Conservation (phyloP, 176 grass and related monocot species). For the Canna indica region DNA sequence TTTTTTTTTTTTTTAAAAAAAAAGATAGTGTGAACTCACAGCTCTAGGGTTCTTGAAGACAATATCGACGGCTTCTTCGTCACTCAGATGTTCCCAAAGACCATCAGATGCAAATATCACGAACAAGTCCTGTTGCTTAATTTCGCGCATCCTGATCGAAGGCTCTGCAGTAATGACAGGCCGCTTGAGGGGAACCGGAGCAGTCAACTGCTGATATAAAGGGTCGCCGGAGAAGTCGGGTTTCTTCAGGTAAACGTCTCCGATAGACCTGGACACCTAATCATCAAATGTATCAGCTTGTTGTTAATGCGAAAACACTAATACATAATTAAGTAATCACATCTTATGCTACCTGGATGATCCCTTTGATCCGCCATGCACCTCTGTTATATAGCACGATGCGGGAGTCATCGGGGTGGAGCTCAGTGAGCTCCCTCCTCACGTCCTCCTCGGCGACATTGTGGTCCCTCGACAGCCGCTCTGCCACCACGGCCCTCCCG, state of each 20-base stretch:
- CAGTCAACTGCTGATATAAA: conserved; percentile 36
- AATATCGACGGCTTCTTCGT: conserved; percentile 70
- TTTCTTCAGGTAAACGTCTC: conserved; percentile 85
- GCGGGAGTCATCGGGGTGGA: conserved; percentile 67
- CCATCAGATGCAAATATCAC: conserved; percentile 91
- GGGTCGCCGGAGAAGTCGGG: conserved; percentile 58
- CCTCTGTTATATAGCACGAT: conserved; percentile 69
- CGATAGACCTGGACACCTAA: conserved; percentile 83
- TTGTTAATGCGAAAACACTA: too few relatives aligned
- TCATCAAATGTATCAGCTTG: background rate
- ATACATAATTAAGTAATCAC: too few relatives aligned
- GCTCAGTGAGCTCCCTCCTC: conserved; percentile 35
- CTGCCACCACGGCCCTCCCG: conserved; percentile 36
- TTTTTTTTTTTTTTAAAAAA: too few relatives aligned
- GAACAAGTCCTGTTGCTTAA: conserved; percentile 53
- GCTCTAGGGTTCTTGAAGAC: conserved; percentile 78
- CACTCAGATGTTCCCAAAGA: conserved; percentile 79
- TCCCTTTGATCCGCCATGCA: conserved; percentile 77
- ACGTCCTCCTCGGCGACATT: conserved; percentile 60
- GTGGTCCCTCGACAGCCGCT: conserved; percentile 59
- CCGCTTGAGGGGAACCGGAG: conserved; percentile 46
- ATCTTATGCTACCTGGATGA: conserved; percentile 87
- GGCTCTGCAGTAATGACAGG: conserved; percentile 77
- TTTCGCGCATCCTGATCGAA: conserved; percentile 45
- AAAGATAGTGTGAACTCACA: conserved; percentile 30